Evolutionary conservation across 257 asterid genomes (phyloP), one percentile per base, ranked within the genome.

Genomic region (Fraxinus anomala): DNA sequence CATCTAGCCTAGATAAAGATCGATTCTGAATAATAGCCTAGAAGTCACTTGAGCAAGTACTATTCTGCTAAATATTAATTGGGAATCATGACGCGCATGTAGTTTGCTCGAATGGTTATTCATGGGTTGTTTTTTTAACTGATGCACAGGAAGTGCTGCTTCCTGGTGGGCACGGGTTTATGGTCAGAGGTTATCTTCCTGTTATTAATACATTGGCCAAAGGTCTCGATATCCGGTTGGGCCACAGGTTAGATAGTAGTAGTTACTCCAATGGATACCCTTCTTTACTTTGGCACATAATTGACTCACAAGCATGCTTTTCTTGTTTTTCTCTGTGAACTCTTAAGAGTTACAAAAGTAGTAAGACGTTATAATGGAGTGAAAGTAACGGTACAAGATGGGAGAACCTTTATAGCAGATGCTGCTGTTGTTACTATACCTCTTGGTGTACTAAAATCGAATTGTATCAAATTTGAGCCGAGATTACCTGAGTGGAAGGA

Each of bases 91-190:
- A 70, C 16, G 54, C 51, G 36, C 33, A 37, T 42, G 2, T 19
- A 51, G 65, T 37, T 61, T 36, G 54, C 68, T 56, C 47, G 42
- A 74, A 74, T 4, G 33, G 63, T 49, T 79, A 51, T 63, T 73
- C n/a, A 76, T 26, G 21, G 33, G 28, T 23, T 39, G 19, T 30
- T 76, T 13, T 56, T 72, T 3, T 31, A 28, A 17, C 21, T 44
- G 23, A 68, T 82, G 17, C 69, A 69, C 84, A 92, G 98, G 99
- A 96, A 84, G 98, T 79, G 78, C 83, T 96, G 94, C 96, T 96
- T 76, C 98, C 99, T 31, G 98, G 99, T 74, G 99, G 99, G 65
- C 99, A 96, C 78, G 99, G 99, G 68, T 94, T 96, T 75, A 96
- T 96, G 99, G 98, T 96, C 63, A 88, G 98, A 56, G 99, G 99